phyloP scores from a whole-genome alignment of 331 rosid genomes.

The Telfairia occidentalis region DNA sequence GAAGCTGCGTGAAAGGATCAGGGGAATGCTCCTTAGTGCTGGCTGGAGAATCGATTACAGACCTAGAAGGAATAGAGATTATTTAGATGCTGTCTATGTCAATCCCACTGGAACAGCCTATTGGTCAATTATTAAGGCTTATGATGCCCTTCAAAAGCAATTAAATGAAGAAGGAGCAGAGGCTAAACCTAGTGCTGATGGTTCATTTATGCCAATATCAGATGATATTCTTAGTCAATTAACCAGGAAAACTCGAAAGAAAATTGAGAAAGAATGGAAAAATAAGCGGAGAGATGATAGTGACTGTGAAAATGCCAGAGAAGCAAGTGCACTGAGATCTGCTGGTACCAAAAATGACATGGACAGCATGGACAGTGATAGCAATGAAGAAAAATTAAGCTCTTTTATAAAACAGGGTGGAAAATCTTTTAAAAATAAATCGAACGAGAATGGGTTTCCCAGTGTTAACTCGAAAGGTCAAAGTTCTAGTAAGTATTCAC shows the following conservation, averaged over 20 bases:
- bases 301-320: constrained; percentile 51
- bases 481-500: constrained; percentile 28
- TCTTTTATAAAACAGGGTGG: constrained; percentile 69
- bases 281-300: constrained; percentile 41
- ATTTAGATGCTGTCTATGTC: constrained; percentile 92
- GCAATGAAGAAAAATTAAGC: constrained; percentile 78
- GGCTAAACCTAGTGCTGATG: constrained; percentile 41
- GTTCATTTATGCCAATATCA: constrained; percentile 57
- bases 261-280: constrained; percentile 83
- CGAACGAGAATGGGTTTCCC: constrained; percentile 43
- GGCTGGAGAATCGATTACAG: constrained; percentile 98
- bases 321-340: constrained; percentile 30
- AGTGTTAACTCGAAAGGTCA: constrained; percentile 43
- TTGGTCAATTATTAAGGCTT: constrained; percentile 98
- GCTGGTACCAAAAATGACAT: constrained; percentile 32
- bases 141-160: constrained; percentile 96
- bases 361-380: constrained; percentile 57
- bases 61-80: constrained; percentile 97
- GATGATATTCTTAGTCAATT: constrained; percentile 82
- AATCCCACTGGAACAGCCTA: constrained; percentile 90
- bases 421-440: constrained; percentile 51
- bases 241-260: constrained; percentile 93
- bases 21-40: constrained; percentile 73
- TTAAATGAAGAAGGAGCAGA: constrained; percentile 46
- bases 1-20: constrained; percentile 72